These are phyloP conservation scores for Colletotrichum costaricense DNA, from an alignment of 2,329 filamentous ascomycete species.

Conservation along the genomic window DNA sequence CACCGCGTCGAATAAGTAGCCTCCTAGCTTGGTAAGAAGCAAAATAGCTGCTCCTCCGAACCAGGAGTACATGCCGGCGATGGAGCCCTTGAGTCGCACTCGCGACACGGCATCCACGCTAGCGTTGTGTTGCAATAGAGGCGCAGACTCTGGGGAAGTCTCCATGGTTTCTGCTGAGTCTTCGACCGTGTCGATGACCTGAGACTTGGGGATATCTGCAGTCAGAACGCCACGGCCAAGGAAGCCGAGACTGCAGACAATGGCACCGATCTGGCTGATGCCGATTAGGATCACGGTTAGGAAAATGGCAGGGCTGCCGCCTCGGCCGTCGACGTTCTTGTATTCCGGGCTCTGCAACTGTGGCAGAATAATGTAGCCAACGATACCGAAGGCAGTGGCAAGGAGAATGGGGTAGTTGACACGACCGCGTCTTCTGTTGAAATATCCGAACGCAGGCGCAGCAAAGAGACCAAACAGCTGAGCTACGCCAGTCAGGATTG, in stretches of 20 bases:
- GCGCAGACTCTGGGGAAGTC: slow-evolving; percentile 54
- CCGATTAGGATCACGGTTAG: slow-evolving; percentile 84
- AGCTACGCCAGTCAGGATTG: slow-evolving; percentile 87
- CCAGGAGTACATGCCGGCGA: slow-evolving; percentile 93
- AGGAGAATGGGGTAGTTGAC: slow-evolving; percentile 81
- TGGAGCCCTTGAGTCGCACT: slow-evolving; percentile 84
- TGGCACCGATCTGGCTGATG: slow-evolving; percentile 94
- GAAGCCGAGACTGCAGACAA: slow-evolving; percentile 93
- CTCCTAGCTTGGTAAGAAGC: slow-evolving; percentile 90
- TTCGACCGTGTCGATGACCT: slow-evolving; percentile 40
- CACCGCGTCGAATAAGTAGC: slow-evolving; percentile 82
- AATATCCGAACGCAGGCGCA: slow-evolving; percentile 88
- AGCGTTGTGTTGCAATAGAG: slow-evolving; percentile 48
- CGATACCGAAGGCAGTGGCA: slow-evolving; percentile 78
- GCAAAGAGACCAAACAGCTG: slow-evolving; percentile 87
- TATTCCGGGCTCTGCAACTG: slow-evolving; percentile 82
- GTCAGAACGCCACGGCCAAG: slow-evolving; percentile 83
- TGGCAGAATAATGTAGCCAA: slow-evolving; percentile 83
- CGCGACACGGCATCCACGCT: slow-evolving; percentile 53
- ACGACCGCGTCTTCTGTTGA: slow-evolving; percentile 75
- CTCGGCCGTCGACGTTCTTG: slow-evolving; percentile 69
- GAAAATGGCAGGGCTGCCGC: slow-evolving; percentile 77
- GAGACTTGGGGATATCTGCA: slow-evolving; percentile 52
- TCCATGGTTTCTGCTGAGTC: slow-evolving; percentile 39
- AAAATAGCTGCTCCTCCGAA: slow-evolving; percentile 92